phyloP scores from a whole-genome alignment of 2,329 filamentous ascomycete species.

The Pezicula carpinea region DNA sequence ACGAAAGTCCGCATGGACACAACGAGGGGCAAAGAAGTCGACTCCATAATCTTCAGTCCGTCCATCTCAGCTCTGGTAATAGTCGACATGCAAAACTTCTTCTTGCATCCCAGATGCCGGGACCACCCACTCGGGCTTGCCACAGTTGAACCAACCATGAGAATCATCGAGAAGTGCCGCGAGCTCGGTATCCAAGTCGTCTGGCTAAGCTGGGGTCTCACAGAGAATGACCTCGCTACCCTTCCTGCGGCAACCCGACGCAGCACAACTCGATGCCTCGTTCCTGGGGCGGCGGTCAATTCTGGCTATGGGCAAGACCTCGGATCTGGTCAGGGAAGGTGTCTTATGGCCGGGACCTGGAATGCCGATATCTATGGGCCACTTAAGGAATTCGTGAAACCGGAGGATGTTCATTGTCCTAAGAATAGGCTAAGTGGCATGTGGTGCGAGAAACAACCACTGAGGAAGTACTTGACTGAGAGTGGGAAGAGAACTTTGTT shows the following conservation, averaged over 20 bases:
- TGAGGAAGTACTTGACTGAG: constrained; percentile 36
- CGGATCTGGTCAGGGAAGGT: constrained; percentile 35
- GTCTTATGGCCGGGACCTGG: constrained; percentile 48
- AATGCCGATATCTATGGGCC: constrained; percentile 45
- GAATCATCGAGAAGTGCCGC: constrained; percentile 39
- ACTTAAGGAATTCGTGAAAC: constrained; percentile 33
- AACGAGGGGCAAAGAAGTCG: background rate
- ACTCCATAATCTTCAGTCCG: constrained; percentile 29
- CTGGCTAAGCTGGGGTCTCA: constrained; percentile 53
- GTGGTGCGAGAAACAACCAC: constrained; percentile 39
- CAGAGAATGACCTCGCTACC: constrained; percentile 40
- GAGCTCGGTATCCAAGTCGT: constrained; percentile 43
- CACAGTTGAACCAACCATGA: constrained; percentile 33
- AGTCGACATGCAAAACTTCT: constrained; percentile 47
- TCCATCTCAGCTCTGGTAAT: constrained; percentile 38
- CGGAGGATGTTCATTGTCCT: constrained; percentile 43
- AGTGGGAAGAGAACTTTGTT: constrained; percentile 41
- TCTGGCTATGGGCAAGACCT: constrained; percentile 40
- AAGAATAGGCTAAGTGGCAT: constrained; percentile 54
- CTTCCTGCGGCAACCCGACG: constrained; percentile 44
- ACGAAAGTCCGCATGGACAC: background rate
- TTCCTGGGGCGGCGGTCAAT: constrained; percentile 10
- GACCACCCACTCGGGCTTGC: constrained; percentile 34
- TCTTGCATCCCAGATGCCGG: constrained; percentile 36
- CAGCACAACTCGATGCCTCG: constrained; percentile 39